Conservation (phyloP, 2,329 filamentous ascomycete genomes). For the Botrytis paeoniae region DNA sequence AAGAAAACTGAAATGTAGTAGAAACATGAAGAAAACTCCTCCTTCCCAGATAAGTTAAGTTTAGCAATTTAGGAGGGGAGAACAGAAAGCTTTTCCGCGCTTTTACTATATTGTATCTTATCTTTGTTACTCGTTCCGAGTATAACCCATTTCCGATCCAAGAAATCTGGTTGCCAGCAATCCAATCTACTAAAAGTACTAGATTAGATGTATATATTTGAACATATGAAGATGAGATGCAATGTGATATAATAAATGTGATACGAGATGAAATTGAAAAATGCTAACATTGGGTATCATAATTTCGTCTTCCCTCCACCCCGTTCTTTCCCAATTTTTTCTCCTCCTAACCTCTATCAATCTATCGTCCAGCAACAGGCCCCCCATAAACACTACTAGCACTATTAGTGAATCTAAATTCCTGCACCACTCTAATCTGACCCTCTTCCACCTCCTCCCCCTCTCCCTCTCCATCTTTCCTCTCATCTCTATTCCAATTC, state of each 20-base stretch:
- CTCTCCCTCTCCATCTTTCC: background rate
- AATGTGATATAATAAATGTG: background rate
- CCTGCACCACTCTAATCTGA: slow-evolving; percentile 7
- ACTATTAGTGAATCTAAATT: slow-evolving; percentile 11
- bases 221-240: background rate
- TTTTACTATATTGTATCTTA: rapidly evolving
- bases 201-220: background rate
- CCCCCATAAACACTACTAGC: background rate
- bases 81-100: background rate
- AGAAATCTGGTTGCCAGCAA: too few relatives aligned
- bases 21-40: too few relatives aligned
- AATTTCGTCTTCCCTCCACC: background rate
- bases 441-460: background rate
- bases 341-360: background rate
- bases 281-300: slow-evolving; percentile 1
- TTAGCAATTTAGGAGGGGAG: background rate
- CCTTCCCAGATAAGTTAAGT: too few relatives aligned
- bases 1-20: too few relatives aligned
- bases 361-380: slow-evolving; percentile 4
- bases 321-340: background rate
- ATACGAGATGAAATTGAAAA: background rate
- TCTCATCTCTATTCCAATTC: background rate
- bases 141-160: background rate
- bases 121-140: background rate
- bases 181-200: background rate